Conservation (phyloP, 1,139 yeast genomes). For the Schwanniomyces etchellsii region DNA sequence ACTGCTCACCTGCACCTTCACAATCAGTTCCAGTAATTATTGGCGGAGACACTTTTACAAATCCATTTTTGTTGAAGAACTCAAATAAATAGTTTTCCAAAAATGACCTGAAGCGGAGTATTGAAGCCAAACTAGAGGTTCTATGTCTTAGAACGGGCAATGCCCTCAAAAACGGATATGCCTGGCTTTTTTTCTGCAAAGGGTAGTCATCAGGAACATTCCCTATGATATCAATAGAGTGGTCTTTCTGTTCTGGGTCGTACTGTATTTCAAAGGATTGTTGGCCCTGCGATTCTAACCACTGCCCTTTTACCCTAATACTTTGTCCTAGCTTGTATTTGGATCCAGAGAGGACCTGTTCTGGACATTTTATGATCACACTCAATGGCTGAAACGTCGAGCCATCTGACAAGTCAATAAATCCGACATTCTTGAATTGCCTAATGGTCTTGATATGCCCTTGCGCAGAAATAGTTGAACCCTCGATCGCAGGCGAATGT, state of each 20-base stretch:
- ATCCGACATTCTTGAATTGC: conserved; percentile 67
- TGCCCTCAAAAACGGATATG: conserved; percentile 59
- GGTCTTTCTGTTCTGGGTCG: conserved; percentile 16
- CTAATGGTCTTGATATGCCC: conserved; percentile 82
- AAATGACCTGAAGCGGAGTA: conserved; percentile 67
- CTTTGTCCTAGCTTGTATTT: conserved; percentile 41
- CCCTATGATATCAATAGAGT: conserved; percentile 35
- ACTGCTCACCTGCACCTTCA: conserved; percentile 96
- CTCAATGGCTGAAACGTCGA: conserved; percentile 50
- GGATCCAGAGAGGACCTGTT: conserved; percentile 40
- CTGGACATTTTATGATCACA: conserved; percentile 44
- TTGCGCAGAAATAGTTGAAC: conserved; percentile 15
- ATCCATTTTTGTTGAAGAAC: conserved; percentile 51
- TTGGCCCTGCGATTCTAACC: conserved; percentile 25
- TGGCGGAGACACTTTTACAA: conserved; percentile 80
- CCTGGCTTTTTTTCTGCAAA: conserved; percentile 71
- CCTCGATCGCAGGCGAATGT: conserved; percentile 21
- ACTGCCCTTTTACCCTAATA: conserved; percentile 27
- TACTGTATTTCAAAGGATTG: conserved; percentile 29
- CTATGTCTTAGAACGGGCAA: conserved; percentile 78
- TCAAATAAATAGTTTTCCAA: conserved; percentile 50
- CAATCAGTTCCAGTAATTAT: conserved; percentile 85
- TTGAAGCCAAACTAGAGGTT: conserved; percentile 57
- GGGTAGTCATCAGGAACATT: conserved; percentile 65
- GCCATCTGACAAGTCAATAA: conserved; percentile 79